Percentiles rank a stretch among this genome's conserved stretches.
phyloP scores from a whole-genome alignment of 768 basidiomycete species.

The Dentipellis sp. region DNA sequence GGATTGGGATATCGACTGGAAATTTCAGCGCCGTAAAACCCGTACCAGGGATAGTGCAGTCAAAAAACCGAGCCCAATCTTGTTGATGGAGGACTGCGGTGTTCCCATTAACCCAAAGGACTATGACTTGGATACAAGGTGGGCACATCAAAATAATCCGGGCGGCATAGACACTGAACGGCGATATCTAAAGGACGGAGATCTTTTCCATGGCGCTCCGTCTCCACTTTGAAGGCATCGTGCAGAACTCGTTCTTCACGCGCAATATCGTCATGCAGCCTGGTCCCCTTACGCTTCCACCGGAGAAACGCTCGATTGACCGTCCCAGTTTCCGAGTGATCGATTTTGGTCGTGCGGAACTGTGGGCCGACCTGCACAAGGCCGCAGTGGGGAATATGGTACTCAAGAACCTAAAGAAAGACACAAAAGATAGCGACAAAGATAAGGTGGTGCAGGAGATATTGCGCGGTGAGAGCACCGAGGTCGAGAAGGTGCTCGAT shows the following conservation, averaged over 20 bases:
- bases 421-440: neutral
- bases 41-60: neutral
- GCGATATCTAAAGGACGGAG: constrained; percentile 6
- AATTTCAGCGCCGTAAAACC: too few relatives aligned
- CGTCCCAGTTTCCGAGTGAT: constrained; percentile 37
- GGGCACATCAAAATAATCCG: neutral
- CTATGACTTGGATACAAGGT: constrained; percentile 14
- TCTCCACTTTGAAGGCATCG: constrained; percentile 28
- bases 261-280: constrained; percentile 37
- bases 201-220: constrained; percentile 28
- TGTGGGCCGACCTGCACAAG: neutral
- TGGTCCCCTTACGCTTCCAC: constrained; percentile 28
- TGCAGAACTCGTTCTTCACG: constrained; percentile 31
- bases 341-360: constrained; percentile 34
- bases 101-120: constrained; percentile 19
- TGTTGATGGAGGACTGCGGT: constrained; percentile 42
- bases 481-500: neutral
- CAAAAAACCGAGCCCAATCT: constrained; percentile 25
- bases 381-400: neutral
- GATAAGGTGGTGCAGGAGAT: neutral
- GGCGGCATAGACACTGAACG: neutral
- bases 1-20: too few relatives aligned
- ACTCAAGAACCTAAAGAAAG: neutral
- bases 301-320: constrained; percentile 17
- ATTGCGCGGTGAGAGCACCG: neutral